Evolutionary conservation across 179 eudicot genomes (phyloP).

Genomic region (Pouteria campechiana): DNA sequence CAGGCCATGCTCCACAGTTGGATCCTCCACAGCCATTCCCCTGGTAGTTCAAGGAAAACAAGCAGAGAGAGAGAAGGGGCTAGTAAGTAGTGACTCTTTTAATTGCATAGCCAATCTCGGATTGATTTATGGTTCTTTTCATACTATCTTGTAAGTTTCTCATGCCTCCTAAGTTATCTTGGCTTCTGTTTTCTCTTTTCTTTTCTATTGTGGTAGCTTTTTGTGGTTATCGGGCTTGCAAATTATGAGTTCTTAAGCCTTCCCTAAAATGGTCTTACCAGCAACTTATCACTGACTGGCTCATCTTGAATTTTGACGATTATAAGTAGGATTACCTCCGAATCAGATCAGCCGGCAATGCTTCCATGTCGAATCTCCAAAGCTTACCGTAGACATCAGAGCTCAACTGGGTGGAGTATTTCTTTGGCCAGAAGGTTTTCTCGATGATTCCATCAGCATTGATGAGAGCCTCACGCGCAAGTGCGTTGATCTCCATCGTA

Average conservation of each 20-base stretch:
- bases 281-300: not conserved
- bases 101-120: not conserved
- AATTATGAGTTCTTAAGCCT: too few species aligned
- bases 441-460: conserved; percentile 52
- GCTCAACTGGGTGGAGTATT: conserved; percentile 43
- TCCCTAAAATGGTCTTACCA: too few species aligned
- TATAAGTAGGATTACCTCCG: conserved; percentile 28
- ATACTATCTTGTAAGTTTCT: too few species aligned
- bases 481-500: conserved; percentile 75
- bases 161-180: too few species aligned
- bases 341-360: conserved; percentile 47
- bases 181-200: too few species aligned
- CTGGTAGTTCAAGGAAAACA: conserved; percentile 9
- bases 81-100: too few species aligned
- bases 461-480: conserved; percentile 45
- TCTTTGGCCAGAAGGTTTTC: conserved; percentile 28
- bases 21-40: conserved; percentile 61
- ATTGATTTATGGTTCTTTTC: not conserved
- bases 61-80: too few species aligned
- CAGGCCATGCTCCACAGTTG: conserved; percentile 55
- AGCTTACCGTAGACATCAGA: conserved; percentile 36
- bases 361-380: conserved; percentile 54
- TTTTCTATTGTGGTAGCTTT: too few species aligned
- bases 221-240: too few species aligned
- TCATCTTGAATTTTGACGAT: not conserved